Evolutionary conservation across 768 basidiomycete genomes (phyloP), one percentile per base, ranked within the genome.

Genomic region (Boletus tomentosulus): DNA sequence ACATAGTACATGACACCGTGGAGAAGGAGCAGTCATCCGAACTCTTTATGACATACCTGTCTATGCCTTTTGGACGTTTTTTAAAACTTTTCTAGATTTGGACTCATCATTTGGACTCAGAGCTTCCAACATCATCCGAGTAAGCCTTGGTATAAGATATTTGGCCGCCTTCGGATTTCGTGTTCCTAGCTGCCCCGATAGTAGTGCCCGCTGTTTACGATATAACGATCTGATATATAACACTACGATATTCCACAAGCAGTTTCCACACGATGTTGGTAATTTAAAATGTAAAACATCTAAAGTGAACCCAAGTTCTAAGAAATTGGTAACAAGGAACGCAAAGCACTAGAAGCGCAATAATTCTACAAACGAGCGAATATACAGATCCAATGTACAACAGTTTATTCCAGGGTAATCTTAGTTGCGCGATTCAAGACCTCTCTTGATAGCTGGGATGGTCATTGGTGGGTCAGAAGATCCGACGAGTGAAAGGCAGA

Each of bases 391-490:
- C 42, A 44, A 7, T 62, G 37, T 58, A 62, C 55, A 64, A 46
- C 56, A 31, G 30, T 22, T 13, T 42, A 22, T 42, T 49, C 54
- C 46, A 15, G 15, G 51, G 48, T 47, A 28, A 48, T 24, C 19
- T 41, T 51, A 69, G 45, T 54, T 61, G 46, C 67, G 70, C 25
- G 58, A 59, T 56, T 82, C 81, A 15, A 85, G 71, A n/a, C 80
- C 80, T 43, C 77, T 78, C 66, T 84, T 84, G 66, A 85, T 79
- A 43, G 83, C 83, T 84, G 54, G 6, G 13, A 39, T 35, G 3
- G n/a, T 48, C 46, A 37, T 42, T 6, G 48, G 46, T 55, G 30
- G 54, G 43, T n/a, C 5, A n/a, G 39, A 27, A 19, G 22, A 2
- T 27, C 24, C 24, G 10, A 16, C 6, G 24, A 30, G 5, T 9